Base-by-base conservation (phyloP, 148 eudicot genomes). In the Fallopia convolvulus region DNA sequence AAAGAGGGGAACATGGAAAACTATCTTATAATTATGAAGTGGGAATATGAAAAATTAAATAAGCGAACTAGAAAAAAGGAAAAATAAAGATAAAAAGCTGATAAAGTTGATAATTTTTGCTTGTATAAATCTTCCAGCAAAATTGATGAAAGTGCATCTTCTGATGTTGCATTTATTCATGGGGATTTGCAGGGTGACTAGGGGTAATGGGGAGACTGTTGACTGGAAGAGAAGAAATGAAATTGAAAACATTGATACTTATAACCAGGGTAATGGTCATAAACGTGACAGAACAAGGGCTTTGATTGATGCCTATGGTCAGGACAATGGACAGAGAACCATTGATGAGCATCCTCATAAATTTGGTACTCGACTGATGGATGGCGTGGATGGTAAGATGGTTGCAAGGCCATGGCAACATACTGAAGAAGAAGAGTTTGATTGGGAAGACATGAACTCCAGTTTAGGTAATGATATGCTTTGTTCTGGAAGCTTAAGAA, bases 251-350 rank as follows among this genome's bases (percentile, higher is more conserved):
- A 76, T 79, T 68, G 61, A 79, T 63, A 26, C 76, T 40, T 81
- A 76, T 70, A 75, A 74, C 66, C 33, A 66, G 26, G 74, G 60
- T 56, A 91, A 83, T 81, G 87, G 91, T 74, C 74, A 74, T 81
- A 88, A 88, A 60, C 91, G 82, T 85, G 82, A 86, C 56, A 76
- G 98, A 60, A 89, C 97, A 17, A 87, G 97, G 80, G 96, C 96
- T 65, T 83, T 93, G 80, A 93, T 93, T 84, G 90, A 89, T 88
- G 98, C 98, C 20, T 93, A 91, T 83, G 98, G 98, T 72, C 90
- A 80, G 65, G 98, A 93, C 77, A 79, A 87, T 80, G 83, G 91
- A 78, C 84, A 81, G 42, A 83, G 84, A 80, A 78, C 76, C 72
- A 61, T 76, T 52, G 85, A 76, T 74, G 80, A 82, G 81, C 70